Evolutionary conservation across 306 rosid species (phyloP).

Genomic region (Lathyrus aphaca): DNA sequence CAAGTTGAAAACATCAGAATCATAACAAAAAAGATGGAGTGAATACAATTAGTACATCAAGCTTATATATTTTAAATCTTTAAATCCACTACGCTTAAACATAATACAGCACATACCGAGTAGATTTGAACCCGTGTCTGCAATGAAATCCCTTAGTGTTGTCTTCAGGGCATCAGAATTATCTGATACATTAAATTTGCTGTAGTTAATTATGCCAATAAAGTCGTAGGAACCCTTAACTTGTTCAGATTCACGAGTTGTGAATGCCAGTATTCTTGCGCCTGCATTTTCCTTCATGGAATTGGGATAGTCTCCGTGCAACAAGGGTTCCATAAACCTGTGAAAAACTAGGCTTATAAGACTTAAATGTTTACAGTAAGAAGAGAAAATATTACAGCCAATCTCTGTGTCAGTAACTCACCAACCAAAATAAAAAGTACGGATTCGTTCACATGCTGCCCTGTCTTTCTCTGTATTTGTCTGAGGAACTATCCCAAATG

Average conservation of each 20-base stretch:
- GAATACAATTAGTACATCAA: conserved; percentile 1
- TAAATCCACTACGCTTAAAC: not conserved
- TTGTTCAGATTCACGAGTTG: conserved; percentile 45
- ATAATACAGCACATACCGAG: conserved; percentile 25
- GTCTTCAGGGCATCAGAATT: conserved; percentile 36
- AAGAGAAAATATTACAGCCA: not conserved
- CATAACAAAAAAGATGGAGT: not conserved
- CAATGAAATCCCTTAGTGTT: conserved; percentile 38
- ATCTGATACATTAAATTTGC: conserved; percentile 38
- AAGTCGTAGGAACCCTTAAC: conserved; percentile 68
- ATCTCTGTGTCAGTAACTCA: conserved; percentile 31
- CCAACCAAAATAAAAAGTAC: conserved; percentile 58
- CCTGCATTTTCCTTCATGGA: conserved; percentile 58
- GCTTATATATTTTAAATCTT: not conserved
- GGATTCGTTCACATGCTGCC: conserved; percentile 50
- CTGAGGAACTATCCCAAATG: conserved; percentile 47
- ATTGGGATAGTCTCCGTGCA: conserved; percentile 65
- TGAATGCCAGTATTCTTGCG: conserved; percentile 59
- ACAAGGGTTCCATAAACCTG: conserved; percentile 70
- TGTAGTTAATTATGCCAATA: conserved; percentile 55
- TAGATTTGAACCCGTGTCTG: conserved; percentile 43
- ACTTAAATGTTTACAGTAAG: not conserved
- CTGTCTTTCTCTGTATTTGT: conserved; percentile 50
- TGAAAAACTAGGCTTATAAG: conserved; percentile 5
- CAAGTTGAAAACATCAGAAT: conserved; percentile 12